Evolutionary conservation across 73 alveolate species (phyloP), one percentile per base, ranked within the genome.

Genomic region (Paramecium biaurelia): DNA sequence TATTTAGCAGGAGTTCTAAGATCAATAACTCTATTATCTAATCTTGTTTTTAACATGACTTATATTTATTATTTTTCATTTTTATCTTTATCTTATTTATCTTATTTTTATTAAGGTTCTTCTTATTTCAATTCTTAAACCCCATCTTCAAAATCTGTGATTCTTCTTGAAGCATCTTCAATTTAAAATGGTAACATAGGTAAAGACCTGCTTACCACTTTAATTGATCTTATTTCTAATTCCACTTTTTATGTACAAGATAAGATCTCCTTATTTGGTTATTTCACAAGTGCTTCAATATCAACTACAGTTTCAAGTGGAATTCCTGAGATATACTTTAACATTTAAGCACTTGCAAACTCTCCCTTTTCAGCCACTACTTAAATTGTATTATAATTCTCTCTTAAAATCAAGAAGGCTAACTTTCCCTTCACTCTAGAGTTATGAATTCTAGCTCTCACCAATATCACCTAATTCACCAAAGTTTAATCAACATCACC

Each of bases 1-100:
- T 95, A 96, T 74, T 98, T 98, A 57, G 99, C 95, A 57, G 99
- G 99, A 21, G 98, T 98, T 94, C 99, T 95, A 20, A 98, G 92
- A 79, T 98, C 99, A 57, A 98, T 92, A 38, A 97, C 96, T 85
- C 99, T 94, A 87, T 97, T 97, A 93, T 98, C 98, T 47, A 98
- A 94, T 92, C 99, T 94, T 26, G 99, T 96, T 43, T 98, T 92
- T 20, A 92, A 57, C 67, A 72, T 56, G n/a, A 92, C 95, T 21
- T 57, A 12, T 11, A 58, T 67, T 15, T 35, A 41, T 45, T 34
- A 57, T 57, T 89, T 32, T 59, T 86, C 74, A 21, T 67, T 85
- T 35, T 72, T 38, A 28, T 72, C 86, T 72, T 72, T 32, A 4
- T 72, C 26, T 72, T 72, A 23, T 12, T 12, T 12, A n/a, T 35